phyloP scores from a whole-genome alignment of 2,329 filamentous ascomycete species.

The Aspergillus persii region DNA sequence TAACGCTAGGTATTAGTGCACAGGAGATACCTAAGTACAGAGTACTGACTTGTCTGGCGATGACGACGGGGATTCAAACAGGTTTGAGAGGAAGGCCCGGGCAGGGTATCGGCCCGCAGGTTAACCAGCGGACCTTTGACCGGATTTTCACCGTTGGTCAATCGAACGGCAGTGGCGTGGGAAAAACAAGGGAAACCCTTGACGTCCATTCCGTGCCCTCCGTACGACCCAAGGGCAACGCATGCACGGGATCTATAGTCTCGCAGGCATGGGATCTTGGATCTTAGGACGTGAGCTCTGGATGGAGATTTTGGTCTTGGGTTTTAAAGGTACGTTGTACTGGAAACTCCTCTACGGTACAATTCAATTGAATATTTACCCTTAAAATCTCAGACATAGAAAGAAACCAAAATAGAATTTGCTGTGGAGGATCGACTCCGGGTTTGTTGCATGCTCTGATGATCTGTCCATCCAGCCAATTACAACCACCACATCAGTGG shows the following conservation, averaged over 20 bases:
- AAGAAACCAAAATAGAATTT: background rate
- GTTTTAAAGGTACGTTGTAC: too few relatives aligned
- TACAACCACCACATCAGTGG: background rate
- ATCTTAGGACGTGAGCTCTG: background rate
- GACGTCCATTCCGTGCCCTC: background rate
- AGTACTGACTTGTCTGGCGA: background rate
- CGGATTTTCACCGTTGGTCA: background rate
- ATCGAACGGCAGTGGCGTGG: background rate
- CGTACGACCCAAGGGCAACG: background rate
- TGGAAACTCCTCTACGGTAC: too few relatives aligned
- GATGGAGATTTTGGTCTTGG: background rate
- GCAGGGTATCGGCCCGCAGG: background rate
- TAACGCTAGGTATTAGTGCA: too few relatives aligned
- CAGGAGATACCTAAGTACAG: too few relatives aligned
- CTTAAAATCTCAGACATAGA: background rate
- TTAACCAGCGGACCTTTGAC: background rate
- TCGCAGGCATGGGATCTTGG: too few relatives aligned
- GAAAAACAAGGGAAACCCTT: too few relatives aligned
- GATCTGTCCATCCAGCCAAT: background rate
- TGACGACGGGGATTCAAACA: slow-evolving; percentile 4
- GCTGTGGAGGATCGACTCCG: background rate
- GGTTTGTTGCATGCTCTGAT: background rate
- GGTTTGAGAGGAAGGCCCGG: background rate
- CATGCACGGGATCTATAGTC: background rate
- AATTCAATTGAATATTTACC: background rate